Evolutionary conservation across 2,329 filamentous ascomycete genomes (phyloP).

Genomic region (Penicillium paneum): DNA sequence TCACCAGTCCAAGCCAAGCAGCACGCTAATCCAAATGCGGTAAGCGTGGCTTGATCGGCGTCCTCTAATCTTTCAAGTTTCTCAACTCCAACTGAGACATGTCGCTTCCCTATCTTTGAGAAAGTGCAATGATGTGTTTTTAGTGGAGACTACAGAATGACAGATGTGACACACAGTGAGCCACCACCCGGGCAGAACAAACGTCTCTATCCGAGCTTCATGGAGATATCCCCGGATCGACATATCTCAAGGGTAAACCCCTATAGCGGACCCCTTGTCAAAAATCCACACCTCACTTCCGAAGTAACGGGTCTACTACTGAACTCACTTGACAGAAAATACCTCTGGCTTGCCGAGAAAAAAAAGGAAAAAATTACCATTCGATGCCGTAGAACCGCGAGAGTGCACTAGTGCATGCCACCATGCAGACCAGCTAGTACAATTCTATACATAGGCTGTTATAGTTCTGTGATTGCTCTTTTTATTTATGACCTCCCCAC

Average conservation of each 20-base stretch:
- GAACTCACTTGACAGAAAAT: not conserved
- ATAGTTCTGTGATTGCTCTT: conserved; percentile 16
- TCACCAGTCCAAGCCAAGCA: conserved; percentile 3
- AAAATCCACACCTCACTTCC: not conserved
- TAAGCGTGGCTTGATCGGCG: conserved; percentile 15
- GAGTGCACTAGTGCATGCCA: conserved; percentile 9
- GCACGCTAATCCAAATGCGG: conserved; percentile 11
- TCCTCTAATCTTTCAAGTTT: conserved; percentile 1
- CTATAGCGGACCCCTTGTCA: conserved; percentile 5
- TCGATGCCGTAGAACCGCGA: not conserved
- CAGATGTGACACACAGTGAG: not conserved
- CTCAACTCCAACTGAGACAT: conserved; percentile 18
- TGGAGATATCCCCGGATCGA: conserved; percentile 17
- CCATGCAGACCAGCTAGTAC: conserved; percentile 8
- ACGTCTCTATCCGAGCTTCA: not conserved
- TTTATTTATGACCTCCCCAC: conserved; percentile 8
- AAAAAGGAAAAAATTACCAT: not conserved
- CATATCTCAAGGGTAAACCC: conserved; percentile 5
- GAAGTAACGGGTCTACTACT: not conserved
- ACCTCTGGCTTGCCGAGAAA: not conserved
- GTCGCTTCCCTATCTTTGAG: conserved; percentile 5
- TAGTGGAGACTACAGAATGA: conserved; percentile 12
- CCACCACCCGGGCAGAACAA: not conserved
- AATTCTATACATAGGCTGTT: conserved; percentile 9
- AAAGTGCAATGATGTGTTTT: conserved; percentile 5